Percentiles rank a stretch among this genome's conserved stretches.
Conservation (phyloP, 78 protist species). For the Dictyostelium intermedium region DNA sequence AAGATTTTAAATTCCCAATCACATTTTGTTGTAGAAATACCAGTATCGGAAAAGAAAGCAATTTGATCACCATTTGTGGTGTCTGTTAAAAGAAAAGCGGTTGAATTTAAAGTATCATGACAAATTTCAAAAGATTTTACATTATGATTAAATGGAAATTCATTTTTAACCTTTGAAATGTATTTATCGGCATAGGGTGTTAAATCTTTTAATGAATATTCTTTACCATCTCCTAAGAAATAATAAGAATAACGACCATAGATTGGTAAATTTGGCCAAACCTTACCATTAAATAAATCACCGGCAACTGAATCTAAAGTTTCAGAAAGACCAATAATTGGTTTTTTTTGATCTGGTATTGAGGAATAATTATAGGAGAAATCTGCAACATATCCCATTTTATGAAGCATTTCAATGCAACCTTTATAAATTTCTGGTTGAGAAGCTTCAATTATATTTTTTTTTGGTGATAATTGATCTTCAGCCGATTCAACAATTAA, state of each 20-base stretch:
- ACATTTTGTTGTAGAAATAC: constrained; percentile 19
- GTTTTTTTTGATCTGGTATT: background rate
- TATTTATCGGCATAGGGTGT: background rate
- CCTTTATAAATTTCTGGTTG: background rate
- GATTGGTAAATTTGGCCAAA: background rate
- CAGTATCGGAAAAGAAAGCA: constrained; percentile 55
- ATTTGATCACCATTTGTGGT: constrained; percentile 15
- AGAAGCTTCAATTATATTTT: background rate
- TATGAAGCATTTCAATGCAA: background rate
- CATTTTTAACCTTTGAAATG: background rate
- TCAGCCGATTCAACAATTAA: constrained; percentile 31
- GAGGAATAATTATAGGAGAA: background rate
- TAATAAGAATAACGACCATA: background rate
- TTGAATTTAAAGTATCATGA: constrained; percentile 23
- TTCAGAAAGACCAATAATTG: background rate
- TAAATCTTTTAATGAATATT: background rate
- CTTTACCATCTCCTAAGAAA: background rate
- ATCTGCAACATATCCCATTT: background rate
- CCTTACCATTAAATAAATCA: background rate
- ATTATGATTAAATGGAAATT: background rate
- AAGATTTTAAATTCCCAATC: constrained; percentile 25
- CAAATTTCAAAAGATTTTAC: constrained; percentile 9
- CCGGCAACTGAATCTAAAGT: background rate
- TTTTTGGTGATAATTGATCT: background rate
- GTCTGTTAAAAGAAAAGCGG: constrained; percentile 32